A percentile compares a stretch with the other conserved stretches of the same genome.
phyloP scores from a whole-genome alignment of 208 protist genomes.

The Crithidia sp. region DNA sequence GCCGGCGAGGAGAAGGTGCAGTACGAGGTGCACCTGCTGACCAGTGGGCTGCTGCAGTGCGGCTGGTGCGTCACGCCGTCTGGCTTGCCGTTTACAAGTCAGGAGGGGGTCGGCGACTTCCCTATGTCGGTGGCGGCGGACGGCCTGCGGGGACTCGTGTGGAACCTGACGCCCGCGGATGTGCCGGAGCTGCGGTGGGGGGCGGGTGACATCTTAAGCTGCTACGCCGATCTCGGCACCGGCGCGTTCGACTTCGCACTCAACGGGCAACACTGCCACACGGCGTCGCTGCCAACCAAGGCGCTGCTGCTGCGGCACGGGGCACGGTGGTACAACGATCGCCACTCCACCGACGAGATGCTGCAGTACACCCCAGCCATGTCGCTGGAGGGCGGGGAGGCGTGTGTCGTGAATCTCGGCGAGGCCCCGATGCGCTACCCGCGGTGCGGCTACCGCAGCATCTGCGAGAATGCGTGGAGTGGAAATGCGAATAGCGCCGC shows the following conservation, averaged over 20 bases:
- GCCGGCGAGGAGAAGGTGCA: slow-evolving; percentile 19
- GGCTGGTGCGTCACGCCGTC: slow-evolving; percentile 35
- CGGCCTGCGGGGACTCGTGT: slow-evolving; percentile 30
- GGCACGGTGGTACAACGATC: slow-evolving; percentile 22
- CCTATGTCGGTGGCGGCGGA: slow-evolving; percentile 34
- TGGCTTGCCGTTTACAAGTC: slow-evolving; percentile 19
- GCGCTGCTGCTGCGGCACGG: slow-evolving; percentile 10
- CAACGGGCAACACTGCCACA: slow-evolving; percentile 25
- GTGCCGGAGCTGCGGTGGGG: slow-evolving; percentile 27
- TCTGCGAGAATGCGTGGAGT: slow-evolving; percentile 9
- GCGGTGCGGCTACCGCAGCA: slow-evolving; percentile 11
- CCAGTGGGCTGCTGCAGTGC: slow-evolving; percentile 37
- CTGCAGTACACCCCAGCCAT: slow-evolving; percentile 34
- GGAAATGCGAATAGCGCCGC: not conserved
- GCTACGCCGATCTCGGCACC: slow-evolving; percentile 30
- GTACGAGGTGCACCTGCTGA: slow-evolving; percentile 42
- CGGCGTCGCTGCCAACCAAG: slow-evolving; percentile 23
- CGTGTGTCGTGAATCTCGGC: slow-evolving; percentile 36
- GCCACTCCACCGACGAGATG: slow-evolving; percentile 25
- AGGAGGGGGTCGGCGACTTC: slow-evolving; percentile 49
- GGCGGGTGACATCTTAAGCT: slow-evolving; percentile 30
- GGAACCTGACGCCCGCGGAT: slow-evolving; percentile 24
- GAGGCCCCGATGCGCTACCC: slow-evolving; percentile 33
- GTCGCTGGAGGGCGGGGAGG: slow-evolving; percentile 28
- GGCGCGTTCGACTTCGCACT: slow-evolving; percentile 36